Evolutionary conservation across 108 stramenopile species (phyloP).

Genomic region (Cyclotella cryptica): DNA sequence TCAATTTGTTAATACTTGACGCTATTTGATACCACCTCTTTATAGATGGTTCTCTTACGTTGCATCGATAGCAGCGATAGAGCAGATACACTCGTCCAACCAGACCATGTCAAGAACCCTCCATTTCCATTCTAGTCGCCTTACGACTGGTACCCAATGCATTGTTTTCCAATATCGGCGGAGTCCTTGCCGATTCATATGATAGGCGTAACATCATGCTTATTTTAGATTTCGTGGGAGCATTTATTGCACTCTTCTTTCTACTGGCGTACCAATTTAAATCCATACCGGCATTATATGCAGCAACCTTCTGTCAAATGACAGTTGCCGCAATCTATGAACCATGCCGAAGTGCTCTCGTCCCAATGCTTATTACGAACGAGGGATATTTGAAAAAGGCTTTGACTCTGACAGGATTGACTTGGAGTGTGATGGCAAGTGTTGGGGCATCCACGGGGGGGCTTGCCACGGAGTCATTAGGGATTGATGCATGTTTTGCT

Average conservation of each 20-base stretch:
- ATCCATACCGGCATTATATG: constrained; percentile 61
- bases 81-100: constrained; percentile 35
- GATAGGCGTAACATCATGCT: constrained; percentile 73
- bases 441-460: constrained; percentile 69
- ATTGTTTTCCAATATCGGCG: constrained; percentile 65
- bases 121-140: constrained; percentile 66
- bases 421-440: constrained; percentile 69
- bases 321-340: constrained; percentile 67
- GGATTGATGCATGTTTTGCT: constrained; percentile 64
- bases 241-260: constrained; percentile 52
- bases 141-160: constrained; percentile 71
- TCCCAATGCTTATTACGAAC: constrained; percentile 65
- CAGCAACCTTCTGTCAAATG: constrained; percentile 63
- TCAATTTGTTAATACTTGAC: background rate
- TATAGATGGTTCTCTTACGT: constrained; percentile 51
- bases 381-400: constrained; percentile 70
- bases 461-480: constrained; percentile 50
- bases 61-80: constrained; percentile 42
- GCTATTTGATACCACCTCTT: background rate
- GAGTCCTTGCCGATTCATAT: constrained; percentile 66
- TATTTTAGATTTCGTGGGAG: constrained; percentile 60
- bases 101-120: constrained; percentile 41
- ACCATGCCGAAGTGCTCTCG: constrained; percentile 58
- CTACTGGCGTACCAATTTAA: constrained; percentile 51
- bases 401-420: constrained; percentile 62